A percentile compares a stretch with the other conserved stretches of the same genome.
These are phyloP conservation scores for Quercus berberidifolia DNA, from an alignment of 306 rosid species.

Conservation along the genomic window DNA sequence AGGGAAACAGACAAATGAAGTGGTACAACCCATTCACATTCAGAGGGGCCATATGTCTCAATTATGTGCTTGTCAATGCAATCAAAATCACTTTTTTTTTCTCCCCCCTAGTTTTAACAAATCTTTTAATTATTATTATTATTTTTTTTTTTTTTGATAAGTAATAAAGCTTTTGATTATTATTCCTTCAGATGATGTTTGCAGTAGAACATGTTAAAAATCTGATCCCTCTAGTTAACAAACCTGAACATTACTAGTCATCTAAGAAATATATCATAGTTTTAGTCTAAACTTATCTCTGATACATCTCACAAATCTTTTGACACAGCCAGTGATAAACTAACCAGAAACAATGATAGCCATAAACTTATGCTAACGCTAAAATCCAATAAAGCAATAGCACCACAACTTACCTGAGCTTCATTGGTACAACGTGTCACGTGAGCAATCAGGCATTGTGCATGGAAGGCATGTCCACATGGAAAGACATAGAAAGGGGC, in stretches of 20 bases:
- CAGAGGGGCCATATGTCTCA: neutral
- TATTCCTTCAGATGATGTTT: neutral
- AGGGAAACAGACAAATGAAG: neutral
- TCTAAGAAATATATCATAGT: neutral
- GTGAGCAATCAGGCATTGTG: conserved; percentile 84
- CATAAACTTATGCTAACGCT: neutral
- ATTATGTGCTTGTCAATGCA: neutral
- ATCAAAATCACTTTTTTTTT: neutral
- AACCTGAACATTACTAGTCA: neutral
- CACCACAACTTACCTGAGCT: conserved; percentile 56
- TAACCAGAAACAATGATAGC: neutral
- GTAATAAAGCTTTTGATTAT: neutral
- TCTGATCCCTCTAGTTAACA: neutral
- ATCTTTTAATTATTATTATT: neutral
- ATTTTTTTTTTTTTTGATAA: too few species aligned
- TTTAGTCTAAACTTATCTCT: neutral
- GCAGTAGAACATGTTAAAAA: neutral
- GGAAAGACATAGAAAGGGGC: conserved; percentile 97
- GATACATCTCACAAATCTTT: neutral
- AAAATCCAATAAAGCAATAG: neutral
- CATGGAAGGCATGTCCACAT: conserved; percentile 91
- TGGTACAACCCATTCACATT: neutral
- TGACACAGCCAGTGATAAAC: neutral
- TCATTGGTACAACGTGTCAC: conserved; percentile 84
- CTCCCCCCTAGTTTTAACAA: neutral